Percentiles rank a stretch among this genome's conserved stretches.
These are phyloP conservation scores for Psilocybe subaeruginosa DNA, from an alignment of 768 basidiomycete species.

Conservation along the genomic window DNA sequence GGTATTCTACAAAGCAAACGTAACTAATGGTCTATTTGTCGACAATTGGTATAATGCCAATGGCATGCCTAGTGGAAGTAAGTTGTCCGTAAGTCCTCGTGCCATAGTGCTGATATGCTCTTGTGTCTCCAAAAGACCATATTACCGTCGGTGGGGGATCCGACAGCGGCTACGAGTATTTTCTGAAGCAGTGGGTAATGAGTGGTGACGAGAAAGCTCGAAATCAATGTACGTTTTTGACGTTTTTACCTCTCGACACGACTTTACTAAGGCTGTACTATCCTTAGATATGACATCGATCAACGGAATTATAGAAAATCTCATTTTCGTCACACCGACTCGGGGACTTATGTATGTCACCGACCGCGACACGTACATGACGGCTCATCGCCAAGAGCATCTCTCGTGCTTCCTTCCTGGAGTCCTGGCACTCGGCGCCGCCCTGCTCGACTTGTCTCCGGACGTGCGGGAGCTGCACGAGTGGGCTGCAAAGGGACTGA, in stretches of 20 bases:
- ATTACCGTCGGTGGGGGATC: conserved; percentile 58
- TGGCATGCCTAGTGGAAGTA: conserved; percentile 28
- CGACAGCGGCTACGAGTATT: conserved; percentile 71
- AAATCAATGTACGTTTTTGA: conserved; percentile 48
- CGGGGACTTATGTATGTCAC: conserved; percentile 67
- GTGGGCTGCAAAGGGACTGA: conserved; percentile 75
- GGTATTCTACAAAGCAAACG: conserved; percentile 32
- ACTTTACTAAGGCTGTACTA: not conserved
- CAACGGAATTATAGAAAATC: conserved; percentile 55
- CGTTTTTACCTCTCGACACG: too few species aligned
- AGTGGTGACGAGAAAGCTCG: conserved; percentile 48
- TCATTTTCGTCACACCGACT: conserved; percentile 57
- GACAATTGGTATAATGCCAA: conserved; percentile 28
- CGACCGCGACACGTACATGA: conserved; percentile 37
- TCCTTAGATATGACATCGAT: conserved; percentile 50
- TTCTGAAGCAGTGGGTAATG: conserved; percentile 66
- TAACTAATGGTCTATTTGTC: conserved; percentile 36
- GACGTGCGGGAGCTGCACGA: conserved; percentile 51
- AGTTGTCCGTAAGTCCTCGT: not conserved
- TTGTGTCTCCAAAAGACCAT: conserved; percentile 28
- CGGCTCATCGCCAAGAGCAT: conserved; percentile 59
- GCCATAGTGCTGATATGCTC: not conserved
- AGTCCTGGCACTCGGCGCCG: conserved; percentile 61
- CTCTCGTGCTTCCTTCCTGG: conserved; percentile 74
- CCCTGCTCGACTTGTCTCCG: conserved; percentile 43